Evolutionary conservation across 2,329 filamentous ascomycete species (phyloP).

Genomic region (Purpureocillium takamizusanense): DNA sequence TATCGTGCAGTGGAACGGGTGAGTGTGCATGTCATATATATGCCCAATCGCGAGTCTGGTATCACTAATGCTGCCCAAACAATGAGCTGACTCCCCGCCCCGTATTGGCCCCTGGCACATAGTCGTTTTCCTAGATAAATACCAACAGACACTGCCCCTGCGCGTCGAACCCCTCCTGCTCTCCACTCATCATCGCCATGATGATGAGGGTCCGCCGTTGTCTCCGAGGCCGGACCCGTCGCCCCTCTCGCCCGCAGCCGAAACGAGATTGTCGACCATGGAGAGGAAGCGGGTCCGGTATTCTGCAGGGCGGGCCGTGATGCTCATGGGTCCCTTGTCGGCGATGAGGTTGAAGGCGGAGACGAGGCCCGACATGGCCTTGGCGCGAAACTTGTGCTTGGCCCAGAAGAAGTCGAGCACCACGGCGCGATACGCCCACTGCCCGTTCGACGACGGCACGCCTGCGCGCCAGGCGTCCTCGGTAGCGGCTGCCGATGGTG

Average conservation of each 20-base stretch:
- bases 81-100: too few species aligned
- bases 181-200: too few species aligned
- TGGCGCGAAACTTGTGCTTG: constrained; percentile 59
- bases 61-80: too few species aligned
- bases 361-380: constrained; percentile 56
- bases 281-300: constrained; percentile 48
- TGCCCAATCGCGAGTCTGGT: too few species aligned
- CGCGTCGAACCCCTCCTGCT: too few species aligned
- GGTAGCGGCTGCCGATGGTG: background rate
- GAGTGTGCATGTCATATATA: too few species aligned
- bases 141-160: too few species aligned
- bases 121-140: too few species aligned
- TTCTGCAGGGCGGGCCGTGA: constrained; percentile 60
- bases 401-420: constrained; percentile 74
- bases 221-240: background rate
- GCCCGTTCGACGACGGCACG: constrained; percentile 49
- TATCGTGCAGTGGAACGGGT: too few species aligned
- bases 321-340: constrained; percentile 62
- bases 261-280: constrained; percentile 35
- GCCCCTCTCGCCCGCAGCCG: too few species aligned
- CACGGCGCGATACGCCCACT: constrained; percentile 58
- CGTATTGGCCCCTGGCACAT: too few species aligned
- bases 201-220: constrained; percentile 8
- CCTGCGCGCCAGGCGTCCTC: constrained; percentile 48
- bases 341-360: constrained; percentile 54